phyloP scores from a whole-genome alignment of 2,329 filamentous ascomycete genomes.

The Botrytis hyacinthi region DNA sequence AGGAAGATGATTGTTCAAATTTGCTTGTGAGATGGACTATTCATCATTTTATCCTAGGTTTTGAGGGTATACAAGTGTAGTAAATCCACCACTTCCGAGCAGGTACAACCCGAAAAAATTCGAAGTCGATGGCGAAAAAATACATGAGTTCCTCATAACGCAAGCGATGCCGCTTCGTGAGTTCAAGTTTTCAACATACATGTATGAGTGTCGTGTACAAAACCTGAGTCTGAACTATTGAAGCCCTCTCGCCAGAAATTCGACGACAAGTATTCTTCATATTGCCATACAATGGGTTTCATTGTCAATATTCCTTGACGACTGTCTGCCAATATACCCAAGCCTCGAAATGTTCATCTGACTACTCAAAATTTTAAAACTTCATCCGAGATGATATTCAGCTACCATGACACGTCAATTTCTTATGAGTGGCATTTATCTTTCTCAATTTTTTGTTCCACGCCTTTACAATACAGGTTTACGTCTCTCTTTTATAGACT shows the following conservation, averaged over 20 bases:
- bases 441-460: no score
- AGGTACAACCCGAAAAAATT: not conserved
- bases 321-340: no score
- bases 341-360: no score
- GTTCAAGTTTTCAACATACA: no score
- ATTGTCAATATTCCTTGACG: not conserved
- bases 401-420: no score
- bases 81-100: not conserved
- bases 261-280: not conserved
- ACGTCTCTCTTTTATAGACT: no score
- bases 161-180: not conserved
- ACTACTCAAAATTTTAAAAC: no score
- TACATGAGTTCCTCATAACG: not conserved
- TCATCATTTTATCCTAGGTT: not conserved
- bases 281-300: not conserved
- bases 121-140: fast-evolving
- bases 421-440: no score
- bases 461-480: no score
- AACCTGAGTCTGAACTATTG: no score
- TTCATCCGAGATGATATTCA: no score
- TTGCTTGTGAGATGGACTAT: not conserved
- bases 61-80: not conserved
- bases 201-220: not conserved
- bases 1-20: not conserved
- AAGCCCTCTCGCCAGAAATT: not conserved